Evolutionary conservation across 2,329 filamentous ascomycete species (phyloP).

Genomic region (Neonectria magnoliae): DNA sequence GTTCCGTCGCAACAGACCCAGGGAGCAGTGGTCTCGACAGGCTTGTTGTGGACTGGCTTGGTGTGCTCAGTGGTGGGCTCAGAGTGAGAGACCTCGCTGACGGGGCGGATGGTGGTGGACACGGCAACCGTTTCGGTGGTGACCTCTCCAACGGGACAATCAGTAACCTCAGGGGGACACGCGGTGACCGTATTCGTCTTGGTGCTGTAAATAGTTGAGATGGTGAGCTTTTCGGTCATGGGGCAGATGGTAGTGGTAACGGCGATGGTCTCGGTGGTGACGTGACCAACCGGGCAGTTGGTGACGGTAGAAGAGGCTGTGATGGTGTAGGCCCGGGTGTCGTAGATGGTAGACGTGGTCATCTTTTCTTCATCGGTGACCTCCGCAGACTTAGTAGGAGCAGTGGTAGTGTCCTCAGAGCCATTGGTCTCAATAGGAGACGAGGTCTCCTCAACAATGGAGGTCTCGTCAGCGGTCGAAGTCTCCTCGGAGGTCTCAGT

Average conservation of each 20-base stretch:
- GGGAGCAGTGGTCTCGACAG: background rate
- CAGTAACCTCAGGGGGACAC: slow-evolving; percentile 14
- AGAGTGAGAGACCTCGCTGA: slow-evolving; percentile 36
- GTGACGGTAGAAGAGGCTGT: slow-evolving; percentile 31
- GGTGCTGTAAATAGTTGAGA: slow-evolving; percentile 33
- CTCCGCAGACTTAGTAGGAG: slow-evolving; percentile 25
- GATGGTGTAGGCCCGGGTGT: slow-evolving; percentile 36
- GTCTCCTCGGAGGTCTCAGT: too few species aligned
- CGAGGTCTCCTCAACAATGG: too few species aligned
- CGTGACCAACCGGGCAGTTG: slow-evolving; percentile 34
- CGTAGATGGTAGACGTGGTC: slow-evolving; percentile 28
- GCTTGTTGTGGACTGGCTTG: slow-evolving; percentile 1
- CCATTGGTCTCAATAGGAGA: too few species aligned
- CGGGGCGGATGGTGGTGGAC: slow-evolving; percentile 21
- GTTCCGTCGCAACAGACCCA: background rate
- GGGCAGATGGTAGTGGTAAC: slow-evolving; percentile 38
- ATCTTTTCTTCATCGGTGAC: slow-evolving; percentile 25
- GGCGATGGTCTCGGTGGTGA: slow-evolving; percentile 37
- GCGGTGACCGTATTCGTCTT: slow-evolving; percentile 26
- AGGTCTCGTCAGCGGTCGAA: too few species aligned
- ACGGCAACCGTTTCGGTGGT: slow-evolving; percentile 8
- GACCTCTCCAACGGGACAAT: slow-evolving; percentile 8
- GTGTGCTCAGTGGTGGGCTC: slow-evolving; percentile 1
- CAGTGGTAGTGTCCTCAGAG: background rate
- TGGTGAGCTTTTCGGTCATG: slow-evolving; percentile 21